Base-by-base conservation (phyloP, 495 filamentous ascomycete species). In the Halenospora varia region DNA sequence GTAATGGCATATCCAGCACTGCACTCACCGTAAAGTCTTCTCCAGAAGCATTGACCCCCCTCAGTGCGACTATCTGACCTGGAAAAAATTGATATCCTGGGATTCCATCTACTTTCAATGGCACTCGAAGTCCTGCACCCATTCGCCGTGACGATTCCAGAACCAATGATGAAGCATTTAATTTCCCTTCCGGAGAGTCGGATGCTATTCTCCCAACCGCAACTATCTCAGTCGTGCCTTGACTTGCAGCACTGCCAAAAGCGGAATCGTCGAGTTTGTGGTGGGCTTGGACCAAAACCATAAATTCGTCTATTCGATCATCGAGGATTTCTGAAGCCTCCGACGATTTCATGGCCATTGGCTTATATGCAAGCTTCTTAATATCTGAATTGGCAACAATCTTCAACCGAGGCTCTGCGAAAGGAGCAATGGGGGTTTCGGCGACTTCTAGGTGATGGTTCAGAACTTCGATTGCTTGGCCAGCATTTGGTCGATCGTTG, bases 251-350 rank as follows among this genome's bases (percentile, higher is more conserved):
- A 65, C 88, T 96, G 29, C 92, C 92, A 65, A 97, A 95, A 8
- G 82, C 84, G n/a, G 83, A 75, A 48, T 94, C 88, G 10, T 90
- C 85, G 13, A 96, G 79, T 17, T 82, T 74, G 69, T 94, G 80
- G 64, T 91, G 77, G 22, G 82, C 81, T 73, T 88, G 82, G n/a
- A 96, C 79, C 2, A 89, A 67, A 2, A 68, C 66, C 60, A 81
- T 76, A 61, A 97, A 96, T 25, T 89, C 90, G 55, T 98, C 94
- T 70, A 98, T 96, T 44, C 93, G 83, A 68, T 96, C 92, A 67
- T 98, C 94, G 4, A 96, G 77, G 51, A 96, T 88, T 70, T 96
- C 92, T 2, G 92, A 92, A 1, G 90, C 85, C 64, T 96, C 92
- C 3, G 90, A 90, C 11, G 92, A 79, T 61, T 94, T 95, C 90